Evolutionary conservation across 441 rosid genomes (phyloP).

Genomic region (Gossypium lobatum): DNA sequence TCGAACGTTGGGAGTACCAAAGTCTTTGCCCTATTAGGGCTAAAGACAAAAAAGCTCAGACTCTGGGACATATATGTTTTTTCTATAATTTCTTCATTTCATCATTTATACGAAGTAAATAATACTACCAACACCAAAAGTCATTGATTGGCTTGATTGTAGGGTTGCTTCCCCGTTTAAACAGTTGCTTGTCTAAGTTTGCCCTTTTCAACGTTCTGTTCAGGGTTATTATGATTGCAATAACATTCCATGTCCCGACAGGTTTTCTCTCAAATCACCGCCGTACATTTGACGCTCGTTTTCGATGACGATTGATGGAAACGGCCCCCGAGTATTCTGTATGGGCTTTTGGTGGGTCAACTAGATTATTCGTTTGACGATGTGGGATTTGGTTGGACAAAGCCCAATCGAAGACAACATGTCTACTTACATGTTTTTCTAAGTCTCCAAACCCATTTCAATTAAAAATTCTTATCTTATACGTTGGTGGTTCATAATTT

Average conservation of each 20-base stretch:
- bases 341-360: not conserved
- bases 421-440: not conserved
- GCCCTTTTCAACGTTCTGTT: not conserved
- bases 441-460: not conserved
- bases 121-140: not conserved
- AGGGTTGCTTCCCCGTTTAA: not conserved
- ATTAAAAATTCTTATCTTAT: not conserved
- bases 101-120: not conserved
- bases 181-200: not conserved
- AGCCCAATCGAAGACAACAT: too few relatives aligned
- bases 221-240: not conserved
- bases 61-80: not conserved
- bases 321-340: not conserved
- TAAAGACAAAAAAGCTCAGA: slow-evolving; percentile 18
- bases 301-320: not conserved
- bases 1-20: slow-evolving; percentile 37
- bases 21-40: not conserved
- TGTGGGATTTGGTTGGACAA: not conserved
- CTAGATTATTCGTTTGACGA: not conserved
- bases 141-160: slow-evolving; percentile 14
- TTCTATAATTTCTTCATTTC: not conserved
- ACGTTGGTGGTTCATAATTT: too few relatives aligned
- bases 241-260: not conserved
- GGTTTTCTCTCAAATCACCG: not conserved
- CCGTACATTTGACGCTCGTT: not conserved